Evolutionary conservation across 2,329 filamentous ascomycete species (phyloP), one percentile per base, ranked within the genome.

Genomic region (Fusarium incarnatum): DNA sequence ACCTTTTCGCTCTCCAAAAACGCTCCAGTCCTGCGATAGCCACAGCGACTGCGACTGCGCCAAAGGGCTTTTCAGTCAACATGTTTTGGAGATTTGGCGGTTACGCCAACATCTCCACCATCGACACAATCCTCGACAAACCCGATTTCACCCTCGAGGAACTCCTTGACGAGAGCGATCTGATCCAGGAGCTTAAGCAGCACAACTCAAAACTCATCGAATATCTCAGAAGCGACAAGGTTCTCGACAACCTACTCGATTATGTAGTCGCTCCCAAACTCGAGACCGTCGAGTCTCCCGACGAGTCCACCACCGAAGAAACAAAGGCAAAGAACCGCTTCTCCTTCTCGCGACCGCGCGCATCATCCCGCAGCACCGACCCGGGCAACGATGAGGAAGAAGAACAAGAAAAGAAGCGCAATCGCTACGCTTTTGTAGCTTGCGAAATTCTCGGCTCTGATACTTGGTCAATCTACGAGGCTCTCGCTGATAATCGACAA

Each of bases 21-120:
- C 67, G 71, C 70, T 71, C 70, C 73, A 74, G 77, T 77, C 77
- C 75, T 75, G 76, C 76, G 64, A 59, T 62, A 74, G 75, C 76
- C 60, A 62, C 64, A 74, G 75, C 76, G 64, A 63, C 64, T 74
- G 75, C 76, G 75, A 79, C 74, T 77, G 76, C 72, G 76, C 76
- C 53, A 22, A n/a, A n/a, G 42, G 53, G 74, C 75, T 67, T 71
- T 59, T 34, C 76, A 76, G 79, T 78, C 90, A 95, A 82, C 85
- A 99, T 99, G 96, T 99, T 99, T 84, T 99, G 96, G 96, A 92
- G 95, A 84, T 99, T 98, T 87, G 95, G 96, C 87, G 94, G 94
- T 79, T 98, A 98, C 87, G 93, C 94, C 86, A 97, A 94, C 87
- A 92, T 97, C 83, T 98, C 95, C 77, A 92, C 94, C 79, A 94